Evolutionary conservation across 73 alveolate species (phyloP).

Genomic region (Paramecium caudatum): DNA sequence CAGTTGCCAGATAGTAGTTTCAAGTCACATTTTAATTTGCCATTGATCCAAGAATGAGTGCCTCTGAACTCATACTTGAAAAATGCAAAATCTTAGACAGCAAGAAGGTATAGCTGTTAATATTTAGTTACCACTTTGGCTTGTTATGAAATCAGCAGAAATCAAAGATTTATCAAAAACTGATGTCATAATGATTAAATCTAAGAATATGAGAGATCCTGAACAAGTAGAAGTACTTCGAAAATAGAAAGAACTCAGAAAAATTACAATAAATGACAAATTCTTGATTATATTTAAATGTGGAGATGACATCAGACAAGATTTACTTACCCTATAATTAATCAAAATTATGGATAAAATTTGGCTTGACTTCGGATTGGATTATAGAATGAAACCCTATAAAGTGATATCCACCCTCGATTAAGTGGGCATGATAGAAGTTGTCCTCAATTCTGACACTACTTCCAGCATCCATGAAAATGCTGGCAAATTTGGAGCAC

Average conservation of each 20-base stretch:
- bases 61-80: slow-evolving; percentile 64
- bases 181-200: slow-evolving; percentile 5
- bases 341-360: slow-evolving; percentile 95
- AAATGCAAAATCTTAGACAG: slow-evolving; percentile 75
- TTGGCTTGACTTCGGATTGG: slow-evolving; percentile 94
- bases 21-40: slow-evolving; percentile 72
- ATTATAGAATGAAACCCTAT: slow-evolving; percentile 94
- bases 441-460: slow-evolving; percentile 87
- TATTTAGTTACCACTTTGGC: slow-evolving; percentile 70
- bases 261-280: slow-evolving; percentile 13
- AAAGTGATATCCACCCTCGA: slow-evolving; percentile 94
- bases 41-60: slow-evolving; percentile 74
- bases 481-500: slow-evolving; percentile 78
- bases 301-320: slow-evolving; percentile 99
- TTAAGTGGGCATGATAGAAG: slow-evolving; percentile 96
- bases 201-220: slow-evolving; percentile 5
- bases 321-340: slow-evolving; percentile 92
- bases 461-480: slow-evolving; percentile 72
- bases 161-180: slow-evolving; percentile 23
- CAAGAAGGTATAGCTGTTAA: slow-evolving; percentile 75
- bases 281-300: slow-evolving; percentile 86
- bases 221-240: background rate
- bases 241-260: slow-evolving; percentile 12
- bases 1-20: slow-evolving; percentile 5
- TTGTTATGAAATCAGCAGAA: slow-evolving; percentile 53